phyloP scores from a whole-genome alignment of 331 rosid species.

The Stylosanthes scabra region DNA sequence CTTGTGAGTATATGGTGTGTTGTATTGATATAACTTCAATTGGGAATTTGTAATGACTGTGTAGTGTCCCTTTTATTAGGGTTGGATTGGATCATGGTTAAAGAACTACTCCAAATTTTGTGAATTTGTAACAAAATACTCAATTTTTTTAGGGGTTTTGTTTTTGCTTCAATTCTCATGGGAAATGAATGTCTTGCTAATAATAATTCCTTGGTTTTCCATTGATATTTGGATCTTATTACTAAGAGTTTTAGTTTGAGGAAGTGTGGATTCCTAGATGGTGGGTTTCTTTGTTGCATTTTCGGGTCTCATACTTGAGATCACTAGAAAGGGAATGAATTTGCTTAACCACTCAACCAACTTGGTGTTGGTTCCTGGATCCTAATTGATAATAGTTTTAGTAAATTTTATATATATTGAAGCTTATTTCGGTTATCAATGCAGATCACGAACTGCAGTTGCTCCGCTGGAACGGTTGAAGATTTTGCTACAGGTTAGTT shows the following conservation, averaged over 20 bases:
- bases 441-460: conserved; percentile 98
- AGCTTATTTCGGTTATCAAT: conserved; percentile 1
- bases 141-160: not conserved
- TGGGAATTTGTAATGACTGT: not conserved
- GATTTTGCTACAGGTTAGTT: conserved; percentile 89
- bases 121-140: conserved; percentile 7
- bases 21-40: not conserved
- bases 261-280: too few species aligned
- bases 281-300: too few species aligned
- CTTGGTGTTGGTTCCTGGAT: too few species aligned
- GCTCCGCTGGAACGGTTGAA: conserved; percentile 98
- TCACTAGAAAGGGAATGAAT: too few species aligned
- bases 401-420: not conserved
- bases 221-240: too few species aligned
- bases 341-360: too few species aligned
- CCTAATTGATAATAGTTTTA: too few species aligned
- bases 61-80: not conserved
- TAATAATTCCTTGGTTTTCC: not conserved
- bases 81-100: conserved; percentile 13
- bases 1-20: conserved; percentile 4
- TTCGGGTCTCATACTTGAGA: too few species aligned
- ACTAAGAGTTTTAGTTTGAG: too few species aligned
- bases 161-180: not conserved
- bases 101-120: not conserved
- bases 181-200: not conserved